Percentiles rank a stretch among this genome's conserved stretches.
Conservation (phyloP, 441 rosid genomes). For the Capsella rubella region DNA sequence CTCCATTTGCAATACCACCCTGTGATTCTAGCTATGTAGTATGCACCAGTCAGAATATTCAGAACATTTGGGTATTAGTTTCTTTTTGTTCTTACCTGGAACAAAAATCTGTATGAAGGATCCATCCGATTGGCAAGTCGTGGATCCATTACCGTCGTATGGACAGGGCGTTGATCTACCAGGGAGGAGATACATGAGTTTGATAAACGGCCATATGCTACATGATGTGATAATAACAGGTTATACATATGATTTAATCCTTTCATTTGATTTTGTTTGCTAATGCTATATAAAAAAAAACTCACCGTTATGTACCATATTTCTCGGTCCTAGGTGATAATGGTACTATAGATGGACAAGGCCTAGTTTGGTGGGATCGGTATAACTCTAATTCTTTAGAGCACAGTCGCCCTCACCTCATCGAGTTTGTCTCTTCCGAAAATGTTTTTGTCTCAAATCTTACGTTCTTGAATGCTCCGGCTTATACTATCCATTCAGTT, state of each 20-base stretch:
- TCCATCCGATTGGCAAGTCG: constrained; percentile 39
- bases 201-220: constrained; percentile 35
- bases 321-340: constrained; percentile 38
- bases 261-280: constrained; percentile 2
- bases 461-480: constrained; percentile 44
- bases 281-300: neutral
- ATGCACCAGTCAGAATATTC: neutral
- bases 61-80: constrained; percentile 14
- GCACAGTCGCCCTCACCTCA: constrained; percentile 42
- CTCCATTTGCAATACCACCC: neutral
- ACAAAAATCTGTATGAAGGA: constrained; percentile 32
- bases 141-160: constrained; percentile 40
- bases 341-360: constrained; percentile 48
- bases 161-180: constrained; percentile 41
- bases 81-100: neutral
- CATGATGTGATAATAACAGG: constrained; percentile 46
- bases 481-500: constrained; percentile 44
- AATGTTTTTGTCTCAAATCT: constrained; percentile 41
- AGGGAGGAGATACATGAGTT: constrained; percentile 40
- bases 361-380: constrained; percentile 46
- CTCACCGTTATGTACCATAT: neutral
- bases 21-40: neutral
- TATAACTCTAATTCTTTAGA: constrained; percentile 32
- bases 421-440: constrained; percentile 38
- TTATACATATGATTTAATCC: constrained; percentile 11